Evolutionary conservation across 1,139 yeast genomes (phyloP).

Genomic region (Hemisphaericaspora lyxosophila): DNA sequence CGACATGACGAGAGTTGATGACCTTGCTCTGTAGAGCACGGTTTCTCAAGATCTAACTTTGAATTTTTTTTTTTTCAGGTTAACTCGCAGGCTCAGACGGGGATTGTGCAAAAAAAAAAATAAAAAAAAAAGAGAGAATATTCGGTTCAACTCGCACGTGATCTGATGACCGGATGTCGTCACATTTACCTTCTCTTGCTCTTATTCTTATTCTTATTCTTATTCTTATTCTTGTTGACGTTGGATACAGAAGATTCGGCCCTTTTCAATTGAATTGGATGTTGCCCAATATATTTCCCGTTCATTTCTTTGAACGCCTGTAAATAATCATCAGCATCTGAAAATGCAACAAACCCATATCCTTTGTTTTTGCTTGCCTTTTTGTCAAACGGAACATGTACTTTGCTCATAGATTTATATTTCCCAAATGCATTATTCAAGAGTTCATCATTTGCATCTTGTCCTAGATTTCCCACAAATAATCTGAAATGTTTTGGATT

Average conservation of each 20-base stretch:
- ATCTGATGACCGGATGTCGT: conserved; percentile 1
- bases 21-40: background rate
- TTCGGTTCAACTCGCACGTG: no score
- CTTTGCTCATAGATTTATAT: conserved; percentile 53
- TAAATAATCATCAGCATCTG: conserved; percentile 60
- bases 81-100: no score
- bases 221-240: conserved; percentile 17
- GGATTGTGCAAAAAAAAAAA: no score
- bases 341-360: conserved; percentile 70
- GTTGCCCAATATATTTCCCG: conserved; percentile 72
- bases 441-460: conserved; percentile 61
- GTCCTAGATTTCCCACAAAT: conserved; percentile 73
- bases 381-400: conserved; percentile 52
- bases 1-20: background rate
- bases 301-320: conserved; percentile 73
- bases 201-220: conserved; percentile 16
- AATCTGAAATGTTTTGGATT: conserved; percentile 67
- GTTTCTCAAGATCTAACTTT: background rate
- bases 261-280: conserved; percentile 68
- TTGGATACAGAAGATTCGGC: conserved; percentile 55
- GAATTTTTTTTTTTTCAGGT: background rate
- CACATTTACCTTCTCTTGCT: background rate
- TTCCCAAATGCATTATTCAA: conserved; percentile 51
- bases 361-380: conserved; percentile 54
- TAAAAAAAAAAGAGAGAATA: no score